These are phyloP conservation scores for Raffaelea ambrosiae DNA, from an alignment of 2,329 filamentous ascomycete species.

Conservation along the genomic window DNA sequence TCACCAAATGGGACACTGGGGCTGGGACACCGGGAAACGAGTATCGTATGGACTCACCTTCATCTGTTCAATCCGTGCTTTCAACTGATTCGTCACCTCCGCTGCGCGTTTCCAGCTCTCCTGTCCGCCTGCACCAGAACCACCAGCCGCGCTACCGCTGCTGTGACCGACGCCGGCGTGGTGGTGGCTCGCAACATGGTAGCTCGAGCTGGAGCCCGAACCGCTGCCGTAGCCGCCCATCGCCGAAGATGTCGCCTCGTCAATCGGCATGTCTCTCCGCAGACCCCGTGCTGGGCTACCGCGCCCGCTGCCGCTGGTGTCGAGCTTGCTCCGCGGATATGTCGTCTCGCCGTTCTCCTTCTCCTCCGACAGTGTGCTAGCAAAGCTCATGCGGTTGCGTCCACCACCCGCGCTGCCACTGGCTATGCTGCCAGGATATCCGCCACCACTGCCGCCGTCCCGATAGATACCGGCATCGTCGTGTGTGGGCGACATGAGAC, in stretches of 20 bases:
- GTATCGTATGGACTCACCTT: conserved; percentile 62
- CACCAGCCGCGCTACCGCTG: conserved; percentile 4
- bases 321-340: conserved; percentile 42
- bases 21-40: too few species aligned
- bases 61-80: conserved; percentile 98
- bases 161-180: conserved; percentile 8
- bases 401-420: conserved; percentile 10
- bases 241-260: conserved; percentile 12
- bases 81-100: conserved; percentile 94
- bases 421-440: conserved; percentile 23
- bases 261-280: conserved; percentile 24
- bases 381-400: conserved; percentile 51
- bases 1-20: too few species aligned
- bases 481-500: conserved; percentile 40
- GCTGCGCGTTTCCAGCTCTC: conserved; percentile 97
- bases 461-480: conserved; percentile 55
- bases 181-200: not conserved
- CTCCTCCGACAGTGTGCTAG: conserved; percentile 63
- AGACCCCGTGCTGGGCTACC: conserved; percentile 52
- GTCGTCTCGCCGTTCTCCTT: conserved; percentile 55
- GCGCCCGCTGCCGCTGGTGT: conserved; percentile 43
- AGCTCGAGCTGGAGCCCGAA: not conserved
- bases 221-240: conserved; percentile 6
- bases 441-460: conserved; percentile 27
- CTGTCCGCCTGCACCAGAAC: conserved; percentile 42